Conservation (phyloP, 306 rosid species). For the Senna siamea region DNA sequence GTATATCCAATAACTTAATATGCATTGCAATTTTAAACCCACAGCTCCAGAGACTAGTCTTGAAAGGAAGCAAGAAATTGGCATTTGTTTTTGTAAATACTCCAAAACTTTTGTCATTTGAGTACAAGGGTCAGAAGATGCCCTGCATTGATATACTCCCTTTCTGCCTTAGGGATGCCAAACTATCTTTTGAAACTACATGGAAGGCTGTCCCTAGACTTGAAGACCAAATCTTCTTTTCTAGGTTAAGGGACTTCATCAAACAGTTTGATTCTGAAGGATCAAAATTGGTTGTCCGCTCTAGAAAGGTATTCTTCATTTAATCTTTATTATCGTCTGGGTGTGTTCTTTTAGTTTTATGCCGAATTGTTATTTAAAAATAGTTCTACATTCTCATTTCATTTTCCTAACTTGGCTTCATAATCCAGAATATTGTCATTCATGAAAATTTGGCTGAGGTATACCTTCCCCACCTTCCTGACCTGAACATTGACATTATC, state of each 20-base stretch:
- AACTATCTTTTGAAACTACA: constrained; percentile 38
- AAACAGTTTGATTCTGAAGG: constrained; percentile 30
- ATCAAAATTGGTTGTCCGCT: constrained; percentile 48
- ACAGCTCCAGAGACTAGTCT: constrained; percentile 36
- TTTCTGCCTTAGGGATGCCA: constrained; percentile 39
- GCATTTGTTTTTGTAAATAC: background rate
- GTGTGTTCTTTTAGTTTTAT: background rate
- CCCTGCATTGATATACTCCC: constrained; percentile 28
- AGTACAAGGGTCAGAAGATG: constrained; percentile 47
- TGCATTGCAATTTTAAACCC: constrained; percentile 30
- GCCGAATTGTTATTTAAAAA: constrained; percentile 1
- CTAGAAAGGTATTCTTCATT: constrained; percentile 45
- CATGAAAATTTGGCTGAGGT: constrained; percentile 43
- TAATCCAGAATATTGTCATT: constrained; percentile 48
- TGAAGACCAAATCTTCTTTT: constrained; percentile 14
- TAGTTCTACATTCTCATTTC: background rate
- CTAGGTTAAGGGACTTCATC: constrained; percentile 27
- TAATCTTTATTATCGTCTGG: background rate
- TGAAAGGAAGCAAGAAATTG: constrained; percentile 48
- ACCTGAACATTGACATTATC: constrained; percentile 40
- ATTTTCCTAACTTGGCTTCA: constrained; percentile 25
- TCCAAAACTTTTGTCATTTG: constrained; percentile 51
- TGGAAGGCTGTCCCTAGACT: background rate
- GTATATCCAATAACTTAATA: constrained; percentile 19
- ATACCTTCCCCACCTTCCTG: constrained; percentile 27